Conservation (phyloP, 2,329 filamentous ascomycete genomes). For the Blastomyces gilchristii region DNA sequence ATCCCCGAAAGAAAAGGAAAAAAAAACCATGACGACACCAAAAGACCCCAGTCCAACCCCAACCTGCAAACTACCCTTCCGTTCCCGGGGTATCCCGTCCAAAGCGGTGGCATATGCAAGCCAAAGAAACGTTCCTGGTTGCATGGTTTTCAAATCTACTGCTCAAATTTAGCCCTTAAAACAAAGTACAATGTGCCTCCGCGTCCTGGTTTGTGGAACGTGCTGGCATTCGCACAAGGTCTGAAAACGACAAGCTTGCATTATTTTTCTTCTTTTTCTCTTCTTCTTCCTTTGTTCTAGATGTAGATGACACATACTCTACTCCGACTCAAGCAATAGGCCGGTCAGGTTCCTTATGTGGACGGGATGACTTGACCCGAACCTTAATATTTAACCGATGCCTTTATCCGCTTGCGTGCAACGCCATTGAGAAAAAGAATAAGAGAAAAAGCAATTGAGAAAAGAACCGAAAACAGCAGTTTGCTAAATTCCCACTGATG, state of each 20-base stretch:
- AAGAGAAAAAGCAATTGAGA: background rate
- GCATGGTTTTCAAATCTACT: background rate
- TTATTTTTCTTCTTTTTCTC: background rate
- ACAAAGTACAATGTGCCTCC: constrained; percentile 3
- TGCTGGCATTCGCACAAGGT: background rate
- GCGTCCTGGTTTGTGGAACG: background rate
- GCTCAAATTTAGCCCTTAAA: background rate
- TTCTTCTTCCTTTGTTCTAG: background rate
- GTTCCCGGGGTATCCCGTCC: background rate
- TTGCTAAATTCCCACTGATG: background rate
- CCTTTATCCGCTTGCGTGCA: background rate
- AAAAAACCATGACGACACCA: background rate
- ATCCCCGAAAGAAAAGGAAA: no score
- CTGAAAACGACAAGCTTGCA: background rate
- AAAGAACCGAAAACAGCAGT: background rate
- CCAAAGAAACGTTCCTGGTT: background rate
- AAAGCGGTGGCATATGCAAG: background rate
- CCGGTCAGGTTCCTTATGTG: background rate
- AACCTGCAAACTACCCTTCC: background rate
- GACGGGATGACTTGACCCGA: background rate
- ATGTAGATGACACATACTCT: background rate
- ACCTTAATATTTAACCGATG: background rate
- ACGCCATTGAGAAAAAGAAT: background rate
- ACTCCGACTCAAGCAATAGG: background rate
- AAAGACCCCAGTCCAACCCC: background rate